A percentile compares a stretch with the other conserved stretches of the same genome.
Conservation (phyloP, 2,329 filamentous ascomycete genomes). For the Fulvia fulva region DNA sequence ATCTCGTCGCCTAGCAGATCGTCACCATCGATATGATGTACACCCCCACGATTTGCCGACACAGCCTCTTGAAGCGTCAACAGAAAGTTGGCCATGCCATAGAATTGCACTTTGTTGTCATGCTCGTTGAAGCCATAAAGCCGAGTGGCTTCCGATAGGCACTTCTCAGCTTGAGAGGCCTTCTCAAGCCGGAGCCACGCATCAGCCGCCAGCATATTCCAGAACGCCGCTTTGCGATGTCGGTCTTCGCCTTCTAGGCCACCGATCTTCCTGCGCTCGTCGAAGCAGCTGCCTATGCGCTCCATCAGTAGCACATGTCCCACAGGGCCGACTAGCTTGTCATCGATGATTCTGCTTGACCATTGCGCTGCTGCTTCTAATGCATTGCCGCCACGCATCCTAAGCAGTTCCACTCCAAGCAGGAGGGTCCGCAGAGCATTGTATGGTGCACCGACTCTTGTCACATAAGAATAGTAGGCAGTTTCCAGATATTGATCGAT, state of each 20-base stretch:
- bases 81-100: slow-evolving; percentile 59
- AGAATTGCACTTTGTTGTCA: slow-evolving; percentile 35
- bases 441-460: slow-evolving; percentile 74
- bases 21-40: slow-evolving; percentile 33
- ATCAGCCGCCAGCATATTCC: slow-evolving; percentile 79
- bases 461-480: slow-evolving; percentile 87
- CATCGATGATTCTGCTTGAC: slow-evolving; percentile 75
- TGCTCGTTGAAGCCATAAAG: slow-evolving; percentile 40
- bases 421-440: slow-evolving; percentile 74
- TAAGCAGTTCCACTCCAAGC: slow-evolving; percentile 75
- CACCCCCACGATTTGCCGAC: slow-evolving; percentile 37
- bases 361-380: slow-evolving; percentile 85
- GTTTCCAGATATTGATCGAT: slow-evolving; percentile 86
- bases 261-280: slow-evolving; percentile 62
- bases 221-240: slow-evolving; percentile 80
- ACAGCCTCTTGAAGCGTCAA: slow-evolving; percentile 64
- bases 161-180: slow-evolving; percentile 71
- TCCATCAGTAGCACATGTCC: slow-evolving; percentile 83
- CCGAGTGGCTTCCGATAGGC: slow-evolving; percentile 64
- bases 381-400: slow-evolving; percentile 71
- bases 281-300: slow-evolving; percentile 79
- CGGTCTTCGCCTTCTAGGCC: slow-evolving; percentile 66
- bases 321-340: slow-evolving; percentile 67
- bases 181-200: slow-evolving; percentile 77
- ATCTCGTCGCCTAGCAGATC: slow-evolving; percentile 29